Evolutionary conservation across 768 basidiomycete species (phyloP).

Genomic region (Boletus sensibilis): DNA sequence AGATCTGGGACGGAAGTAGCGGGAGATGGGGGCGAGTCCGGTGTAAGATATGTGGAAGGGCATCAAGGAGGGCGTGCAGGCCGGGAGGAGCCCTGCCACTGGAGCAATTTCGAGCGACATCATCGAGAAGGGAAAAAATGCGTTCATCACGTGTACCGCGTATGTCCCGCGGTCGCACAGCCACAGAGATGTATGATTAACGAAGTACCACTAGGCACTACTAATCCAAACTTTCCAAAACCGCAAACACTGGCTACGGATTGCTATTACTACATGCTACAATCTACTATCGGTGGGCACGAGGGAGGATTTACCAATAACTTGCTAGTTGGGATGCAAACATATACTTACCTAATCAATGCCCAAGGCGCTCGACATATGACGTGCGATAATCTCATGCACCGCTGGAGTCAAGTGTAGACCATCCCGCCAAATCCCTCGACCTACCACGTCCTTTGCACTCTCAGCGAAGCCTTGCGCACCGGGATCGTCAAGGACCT

Average conservation of each 20-base stretch:
- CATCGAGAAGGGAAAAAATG: background rate
- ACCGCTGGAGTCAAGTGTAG: constrained; percentile 37
- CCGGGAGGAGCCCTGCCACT: constrained; percentile 22
- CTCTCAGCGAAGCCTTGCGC: constrained; percentile 5
- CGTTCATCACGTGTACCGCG: constrained; percentile 8
- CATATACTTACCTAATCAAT: background rate
- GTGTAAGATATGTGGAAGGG: constrained; percentile 75
- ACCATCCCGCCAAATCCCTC: constrained; percentile 38
- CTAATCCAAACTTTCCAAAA: background rate
- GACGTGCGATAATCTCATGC: constrained; percentile 33
- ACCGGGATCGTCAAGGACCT: constrained; percentile 8
- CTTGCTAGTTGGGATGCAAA: background rate
- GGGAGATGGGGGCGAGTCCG: constrained; percentile 71
- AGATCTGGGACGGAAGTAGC: constrained; percentile 62
- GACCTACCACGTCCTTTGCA: constrained; percentile 1
- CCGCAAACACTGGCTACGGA: too few relatives aligned
- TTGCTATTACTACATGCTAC: too few relatives aligned
- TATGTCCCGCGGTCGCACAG: background rate
- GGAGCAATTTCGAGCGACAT: constrained; percentile 26
- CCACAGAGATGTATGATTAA: background rate
- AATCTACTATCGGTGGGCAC: too few relatives aligned
- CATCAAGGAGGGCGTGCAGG: constrained; percentile 71
- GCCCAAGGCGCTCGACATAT: background rate
- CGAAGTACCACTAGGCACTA: too few relatives aligned
- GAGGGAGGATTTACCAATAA: background rate